Evolutionary conservation across 495 filamentous ascomycete species (phyloP).

Genomic region (Penicillium fimorum): DNA sequence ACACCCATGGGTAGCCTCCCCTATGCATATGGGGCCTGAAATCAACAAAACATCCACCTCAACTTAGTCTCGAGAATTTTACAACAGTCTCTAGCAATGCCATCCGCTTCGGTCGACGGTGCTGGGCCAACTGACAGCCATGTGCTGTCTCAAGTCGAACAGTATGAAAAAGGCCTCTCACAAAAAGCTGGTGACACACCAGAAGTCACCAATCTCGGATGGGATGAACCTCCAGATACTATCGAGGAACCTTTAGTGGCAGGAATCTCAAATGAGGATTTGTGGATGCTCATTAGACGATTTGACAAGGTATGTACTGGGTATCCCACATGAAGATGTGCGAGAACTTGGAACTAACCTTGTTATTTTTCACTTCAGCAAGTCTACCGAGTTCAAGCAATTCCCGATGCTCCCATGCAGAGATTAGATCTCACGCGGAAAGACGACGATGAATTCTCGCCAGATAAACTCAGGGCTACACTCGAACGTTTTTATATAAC

Average conservation of each 20-base stretch:
- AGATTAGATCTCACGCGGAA: conserved; percentile 80
- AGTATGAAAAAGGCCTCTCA: conserved; percentile 49
- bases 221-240: conserved; percentile 60
- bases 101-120: background rate
- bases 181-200: conserved; percentile 42
- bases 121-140: conserved; percentile 48
- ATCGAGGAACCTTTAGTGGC: conserved; percentile 65
- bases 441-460: conserved; percentile 81
- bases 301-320: conserved; percentile 21
- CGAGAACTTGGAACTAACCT: background rate
- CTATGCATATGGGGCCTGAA: background rate
- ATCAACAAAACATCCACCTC: background rate
- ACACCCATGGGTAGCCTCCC: conserved; percentile 6
- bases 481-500: conserved; percentile 83
- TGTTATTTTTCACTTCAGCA: conserved; percentile 50
- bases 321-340: background rate
- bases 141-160: conserved; percentile 44
- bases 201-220: conserved; percentile 68
- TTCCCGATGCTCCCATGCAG: conserved; percentile 50
- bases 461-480: conserved; percentile 77
- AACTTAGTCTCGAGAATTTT: background rate
- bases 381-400: conserved; percentile 82
- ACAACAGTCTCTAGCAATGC: background rate
- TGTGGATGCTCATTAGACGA: conserved; percentile 66
- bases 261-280: conserved; percentile 71